A percentile compares a stretch with the other conserved stretches of the same genome.
Conservation (phyloP, 345 rosid species). For the Erucastrum elatum region DNA sequence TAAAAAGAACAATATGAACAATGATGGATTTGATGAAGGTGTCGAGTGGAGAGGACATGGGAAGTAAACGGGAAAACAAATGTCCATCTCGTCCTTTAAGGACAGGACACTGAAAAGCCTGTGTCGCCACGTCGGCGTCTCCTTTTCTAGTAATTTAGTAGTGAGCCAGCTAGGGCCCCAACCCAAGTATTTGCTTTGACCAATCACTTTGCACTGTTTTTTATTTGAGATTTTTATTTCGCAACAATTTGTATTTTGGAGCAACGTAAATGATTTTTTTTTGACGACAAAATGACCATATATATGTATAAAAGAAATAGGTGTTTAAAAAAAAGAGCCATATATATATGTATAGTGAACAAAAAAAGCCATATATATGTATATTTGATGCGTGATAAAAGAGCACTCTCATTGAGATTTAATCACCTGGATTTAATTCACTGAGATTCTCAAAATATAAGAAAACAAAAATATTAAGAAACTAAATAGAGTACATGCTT, state of each 20-base stretch:
- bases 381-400: not conserved
- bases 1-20: not conserved
- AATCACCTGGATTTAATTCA: not conserved
- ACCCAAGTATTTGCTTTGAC: slow-evolving; percentile 16
- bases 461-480: too few species aligned
- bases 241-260: too few species aligned
- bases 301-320: too few species aligned
- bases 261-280: too few species aligned
- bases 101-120: slow-evolving; percentile 46
- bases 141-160: slow-evolving; percentile 18
- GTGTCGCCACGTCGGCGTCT: slow-evolving; percentile 37
- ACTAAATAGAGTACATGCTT: not conserved
- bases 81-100: not conserved
- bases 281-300: too few species aligned
- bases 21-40: not conserved
- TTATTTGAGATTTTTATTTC: not conserved
- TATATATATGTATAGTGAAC: too few species aligned
- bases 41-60: not conserved
- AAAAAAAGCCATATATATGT: too few species aligned
- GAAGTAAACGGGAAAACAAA: not conserved
- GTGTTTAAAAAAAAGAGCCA: too few species aligned
- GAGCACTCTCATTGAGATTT: not conserved
- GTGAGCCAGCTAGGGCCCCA: slow-evolving; percentile 28
- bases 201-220: slow-evolving; percentile 15
- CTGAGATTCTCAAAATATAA: not conserved